Evolutionary conservation across 176 grass and related monocot genomes (phyloP), one percentile per base, ranked within the genome.

Genomic region (Rhynchospora pubera): DNA sequence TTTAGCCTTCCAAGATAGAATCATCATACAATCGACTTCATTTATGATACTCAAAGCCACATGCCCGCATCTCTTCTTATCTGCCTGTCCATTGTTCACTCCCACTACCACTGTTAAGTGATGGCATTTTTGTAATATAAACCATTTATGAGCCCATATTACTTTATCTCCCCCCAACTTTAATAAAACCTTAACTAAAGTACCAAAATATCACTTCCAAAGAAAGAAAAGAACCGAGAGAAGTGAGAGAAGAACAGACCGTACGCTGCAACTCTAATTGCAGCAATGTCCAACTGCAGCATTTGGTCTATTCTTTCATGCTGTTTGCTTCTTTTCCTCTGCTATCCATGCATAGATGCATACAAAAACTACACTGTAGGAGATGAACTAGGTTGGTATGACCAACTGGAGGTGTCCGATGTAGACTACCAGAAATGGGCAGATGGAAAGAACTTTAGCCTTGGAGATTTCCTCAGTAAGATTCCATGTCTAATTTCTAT

Each of bases 401-500:
- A 95, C 76, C 85, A 53, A 71, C 62, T 95, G 71, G 60, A 85
- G 80, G 68, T 63, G n/a, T 83, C 93, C 2, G 69, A 53, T 6
- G 79, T 95, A 9, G 86, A 93, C 71, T 99, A 99, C 82, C 90
- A 99, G 90, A 86, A 83, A n/a, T 99, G 96, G 96, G 90, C 93
- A 12, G 85, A 87, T 43, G 89, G 70, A 39, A 90, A 99, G 26
- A 99, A 91, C 86, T 95, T 99, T 32, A 95, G 85, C 85, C 96
- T 99, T 65, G 96, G 96, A 62, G 96, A 99, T 87, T 99, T 93
- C 82, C 96, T 99, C 92, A 86, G 96, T 99, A 83, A 93, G 96
- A 92, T 16, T 18, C 39, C 1, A 43, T 26, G 80, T 21, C 5
- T n/a, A 5, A 61, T 11, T 28, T 70, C 3, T 9, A 26, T 80